Evolutionary conservation across 768 basidiomycete species (phyloP), one percentile per base, ranked within the genome.

Genomic region (Leccinum rimulosum): DNA sequence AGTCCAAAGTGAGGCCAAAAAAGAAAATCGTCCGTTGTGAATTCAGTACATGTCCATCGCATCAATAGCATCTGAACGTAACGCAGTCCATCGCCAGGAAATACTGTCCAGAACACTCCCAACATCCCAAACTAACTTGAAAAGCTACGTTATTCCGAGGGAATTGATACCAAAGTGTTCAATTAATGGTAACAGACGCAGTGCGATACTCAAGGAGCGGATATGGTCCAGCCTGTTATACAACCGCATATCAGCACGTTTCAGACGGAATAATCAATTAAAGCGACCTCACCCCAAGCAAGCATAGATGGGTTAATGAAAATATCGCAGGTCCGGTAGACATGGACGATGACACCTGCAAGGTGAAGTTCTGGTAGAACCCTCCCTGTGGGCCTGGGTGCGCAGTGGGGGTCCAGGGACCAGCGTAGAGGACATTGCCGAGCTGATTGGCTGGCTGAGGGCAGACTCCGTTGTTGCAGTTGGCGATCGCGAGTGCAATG

Each of bases 151-250:
- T 40, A 40, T 6, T 40, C 17, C 11, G 7, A 7, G 8, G 9
- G 17, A 17, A 40, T 40, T 4, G 9, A 15, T 15, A 36, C 1
- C 14, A 15, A 33, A 33, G 11, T 2, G 14, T 36, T 36, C 14
- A 15, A 4, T 40, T 10, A 7, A 48, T 48, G 47, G 47, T 25
- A 12, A 73, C 31, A 22, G 62, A 38, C 5, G 55, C 64, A 28
- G 63, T 72, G 14, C 70, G 65, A 63, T 54, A 73, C 60, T 72
- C 71, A n/a, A 72, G 65, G 55, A 70, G 40, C 6, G 71, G 71
- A 48, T 48, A 58, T 3, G 68, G 65, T 19, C 27, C 72, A 33
- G n/a, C 68, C 71, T 72, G 51, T 40, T n/a, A n/a, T n/a, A 40
- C n/a, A 40, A n/a, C n/a, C 9, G n/a, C 15, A 40, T 3, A n/a